Percentiles rank a stretch among this genome's conserved stretches.
Conservation (phyloP, 306 rosid species). For the Dicorynia guianensis region DNA sequence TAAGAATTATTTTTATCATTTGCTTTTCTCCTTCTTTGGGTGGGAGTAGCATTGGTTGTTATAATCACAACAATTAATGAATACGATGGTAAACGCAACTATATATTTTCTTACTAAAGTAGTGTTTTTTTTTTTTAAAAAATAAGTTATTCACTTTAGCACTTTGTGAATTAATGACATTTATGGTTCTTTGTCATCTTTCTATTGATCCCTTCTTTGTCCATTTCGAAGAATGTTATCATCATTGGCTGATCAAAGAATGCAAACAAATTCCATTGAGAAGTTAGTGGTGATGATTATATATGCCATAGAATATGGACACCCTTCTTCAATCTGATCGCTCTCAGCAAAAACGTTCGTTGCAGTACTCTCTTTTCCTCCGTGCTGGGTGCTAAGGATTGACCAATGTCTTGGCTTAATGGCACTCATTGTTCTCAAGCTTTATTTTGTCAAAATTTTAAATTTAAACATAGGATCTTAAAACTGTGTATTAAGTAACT, state of each 20-base stretch:
- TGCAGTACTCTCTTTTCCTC: too few species aligned
- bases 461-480: too few species aligned
- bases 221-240: constrained; percentile 2
- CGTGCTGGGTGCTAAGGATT: too few species aligned
- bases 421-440: too few species aligned
- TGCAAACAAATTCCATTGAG: neutral
- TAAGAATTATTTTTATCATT: neutral
- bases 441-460: too few species aligned
- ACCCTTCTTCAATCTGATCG: too few species aligned
- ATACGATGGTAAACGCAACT: constrained; percentile 13
- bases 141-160: neutral
- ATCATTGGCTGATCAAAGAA: neutral
- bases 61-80: neutral
- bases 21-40: neutral
- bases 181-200: neutral
- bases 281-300: neutral
- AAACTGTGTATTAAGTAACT: too few species aligned
- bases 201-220: neutral
- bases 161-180: constrained; percentile 20
- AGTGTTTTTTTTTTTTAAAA: constrained; percentile 2
- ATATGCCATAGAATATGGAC: neutral
- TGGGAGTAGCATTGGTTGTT: neutral
- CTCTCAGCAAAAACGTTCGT: too few species aligned
- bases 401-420: too few species aligned
- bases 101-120: neutral